Evolutionary conservation across 495 filamentous ascomycete species (phyloP), one percentile per base, ranked within the genome.

Genomic region (Xylaria sp.): DNA sequence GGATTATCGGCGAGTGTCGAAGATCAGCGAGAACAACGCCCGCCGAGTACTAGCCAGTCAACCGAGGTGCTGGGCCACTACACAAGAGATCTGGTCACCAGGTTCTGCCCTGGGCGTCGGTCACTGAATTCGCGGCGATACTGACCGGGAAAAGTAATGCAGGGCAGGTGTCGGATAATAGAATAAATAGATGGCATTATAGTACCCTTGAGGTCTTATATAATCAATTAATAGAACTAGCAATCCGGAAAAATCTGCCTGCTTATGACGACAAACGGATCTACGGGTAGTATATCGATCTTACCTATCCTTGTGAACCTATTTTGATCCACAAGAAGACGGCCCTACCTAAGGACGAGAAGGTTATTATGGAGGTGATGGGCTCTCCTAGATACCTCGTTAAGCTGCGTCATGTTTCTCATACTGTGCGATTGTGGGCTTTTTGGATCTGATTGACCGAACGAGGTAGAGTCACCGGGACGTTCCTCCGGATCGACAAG

Each of bases 401-500:
- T 26, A 1, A 55, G 65, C 21, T 8, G 8, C 12, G 14, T 57
- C 35, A 21, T 44, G 35, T 46, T 35, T 29, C 7, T n/a, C 14
- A 8, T n/a, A 9, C 19, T 33, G 53, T 33, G 8, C 21, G 53
- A 11, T 5, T 15, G 29, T 58, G 17, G 31, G 53, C 29, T 58
- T 35, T 15, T 5, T 52, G 6, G 48, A 17, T 3, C n/a, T 35
- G 26, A 29, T 67, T 15, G 65, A 21, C 50, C 24, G 19, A 24
- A 44, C 35, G 15, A 53, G 14, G 15, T 0, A 58, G 65, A 11
- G 44, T 33, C 12, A 14, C 17, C 52, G 48, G 52, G n/a, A 67
- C 2, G 15, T 17, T n/a, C 9, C 65, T 7, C 65, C 65, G 65
- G 65, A 67, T 67, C 65, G 50, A 57, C 65, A 58, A 17, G n/a